Evolutionary conservation across 768 basidiomycete genomes (phyloP).

Genomic region (Podaxis rugospora): DNA sequence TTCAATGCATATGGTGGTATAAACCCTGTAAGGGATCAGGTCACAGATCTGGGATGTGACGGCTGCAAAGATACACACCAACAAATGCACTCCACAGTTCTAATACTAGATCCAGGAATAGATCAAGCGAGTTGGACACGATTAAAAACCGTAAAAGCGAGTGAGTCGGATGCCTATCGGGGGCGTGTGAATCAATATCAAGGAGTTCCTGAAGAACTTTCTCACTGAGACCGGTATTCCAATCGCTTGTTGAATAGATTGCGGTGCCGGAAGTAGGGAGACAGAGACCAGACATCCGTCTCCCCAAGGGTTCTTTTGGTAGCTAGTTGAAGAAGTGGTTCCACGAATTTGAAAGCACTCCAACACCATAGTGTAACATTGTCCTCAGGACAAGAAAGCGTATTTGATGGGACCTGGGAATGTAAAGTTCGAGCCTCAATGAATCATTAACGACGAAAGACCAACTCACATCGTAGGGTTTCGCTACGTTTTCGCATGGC

Average conservation of each 20-base stretch:
- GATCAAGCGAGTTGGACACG: constrained; percentile 63
- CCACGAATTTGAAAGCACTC: constrained; percentile 60
- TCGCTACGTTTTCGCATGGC: constrained; percentile 47
- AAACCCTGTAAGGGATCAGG: constrained; percentile 39
- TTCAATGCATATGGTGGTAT: constrained; percentile 62
- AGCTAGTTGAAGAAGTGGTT: constrained; percentile 55
- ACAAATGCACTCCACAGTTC: constrained; percentile 59
- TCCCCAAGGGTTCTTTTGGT: constrained; percentile 44
- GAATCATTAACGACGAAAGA: not conserved
- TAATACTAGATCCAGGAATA: constrained; percentile 54
- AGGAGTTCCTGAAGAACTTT: not conserved
- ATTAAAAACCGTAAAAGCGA: constrained; percentile 60
- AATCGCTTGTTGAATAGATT: constrained; percentile 64
- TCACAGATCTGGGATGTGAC: not conserved
- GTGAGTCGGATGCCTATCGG: constrained; percentile 46
- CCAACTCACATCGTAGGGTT: constrained; percentile 38
- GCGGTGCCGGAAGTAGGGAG: constrained; percentile 64
- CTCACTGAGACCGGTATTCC: constrained; percentile 42
- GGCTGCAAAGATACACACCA: constrained; percentile 27
- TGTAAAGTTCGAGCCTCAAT: not conserved
- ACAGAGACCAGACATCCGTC: constrained; percentile 57
- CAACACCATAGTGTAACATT: constrained; percentile 60
- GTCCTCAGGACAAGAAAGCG: constrained; percentile 60
- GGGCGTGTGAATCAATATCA: not conserved
- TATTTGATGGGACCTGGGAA: constrained; percentile 43